Base-by-base conservation (phyloP, 768 basidiomycete species). In the Fomitopsis pulvina region DNA sequence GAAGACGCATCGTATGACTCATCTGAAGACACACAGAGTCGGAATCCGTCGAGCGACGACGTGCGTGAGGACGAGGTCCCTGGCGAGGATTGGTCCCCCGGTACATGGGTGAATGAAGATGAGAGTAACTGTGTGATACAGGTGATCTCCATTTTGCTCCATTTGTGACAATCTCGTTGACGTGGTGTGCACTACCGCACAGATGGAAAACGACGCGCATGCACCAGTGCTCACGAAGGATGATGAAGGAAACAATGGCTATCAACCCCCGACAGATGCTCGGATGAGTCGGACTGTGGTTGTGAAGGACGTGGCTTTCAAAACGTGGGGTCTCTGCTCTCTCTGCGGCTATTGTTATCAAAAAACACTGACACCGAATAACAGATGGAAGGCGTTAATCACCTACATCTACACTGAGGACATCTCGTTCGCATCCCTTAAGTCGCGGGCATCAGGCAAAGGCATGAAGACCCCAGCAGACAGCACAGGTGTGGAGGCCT, bases 321-420 rank as follows among this genome's bases (percentile, higher is more conserved):
- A 45, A 27, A 45, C 43, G 43, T 45, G 26, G 22, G 41, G 9
- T 40, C 26, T 10, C 21, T 27, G 11, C 26, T 30, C 7, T 6
- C 11, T 30, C 14, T 30, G 7, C 29, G 29, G 29, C 29, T 8
- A 14, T 14, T 37, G 18, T 20, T 34, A 34, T 45, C 7, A 26
- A 14, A 22, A 3, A 42, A 47, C 27, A 12, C 29, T 20, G 30
- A 14, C 30, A 24, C 30, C 18, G 43, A 28, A 30, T 45, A 25
- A 38, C 46, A 48, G 51, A 16, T 52, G 45, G 48, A 11, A 21
- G 26, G 47, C 47, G 16, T 18, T 45, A n/a, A 25, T 53, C 10
- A 44, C 29, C n/a, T 53, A 50, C 21, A 16, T 45, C 16, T 50
- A 49, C 42, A 22, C 27, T 22, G 25, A 41, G 3, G 25, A 45